Evolutionary conservation across 129 eudicot genomes (phyloP).

Genomic region (Helianthus tuberosus): DNA sequence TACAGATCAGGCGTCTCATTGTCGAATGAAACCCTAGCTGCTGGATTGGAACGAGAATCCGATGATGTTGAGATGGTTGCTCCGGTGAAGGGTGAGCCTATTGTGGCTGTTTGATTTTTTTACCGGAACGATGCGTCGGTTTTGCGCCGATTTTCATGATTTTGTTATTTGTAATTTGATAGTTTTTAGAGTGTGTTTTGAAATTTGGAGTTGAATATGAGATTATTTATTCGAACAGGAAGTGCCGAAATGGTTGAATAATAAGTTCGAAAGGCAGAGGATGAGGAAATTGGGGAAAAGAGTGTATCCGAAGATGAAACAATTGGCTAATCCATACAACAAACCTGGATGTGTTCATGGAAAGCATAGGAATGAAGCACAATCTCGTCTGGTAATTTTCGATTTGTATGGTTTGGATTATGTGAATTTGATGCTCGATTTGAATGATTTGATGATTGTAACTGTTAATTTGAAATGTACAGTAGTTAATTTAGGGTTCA

Average conservation of each 20-base stretch:
- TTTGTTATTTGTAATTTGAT: no score
- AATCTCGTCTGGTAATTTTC: conserved; percentile 23
- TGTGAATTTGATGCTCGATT: not conserved
- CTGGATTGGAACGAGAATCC: no score
- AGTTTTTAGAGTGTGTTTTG: no score
- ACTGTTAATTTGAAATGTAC: conserved; percentile 24
- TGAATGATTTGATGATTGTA: conserved; percentile 4
- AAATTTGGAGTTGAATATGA: no score
- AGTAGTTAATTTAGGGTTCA: conserved; percentile 25
- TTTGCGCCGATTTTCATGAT: no score
- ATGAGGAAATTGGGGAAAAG: conserved; percentile 87
- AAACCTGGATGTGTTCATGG: conserved; percentile 67
- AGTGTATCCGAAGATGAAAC: conserved; percentile 48
- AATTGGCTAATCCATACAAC: conserved; percentile 41
- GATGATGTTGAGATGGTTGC: no score
- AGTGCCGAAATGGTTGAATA: conserved; percentile 58
- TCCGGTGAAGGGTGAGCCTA: no score
- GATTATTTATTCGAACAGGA: no score
- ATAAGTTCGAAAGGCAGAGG: conserved; percentile 56
- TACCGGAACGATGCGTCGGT: no score
- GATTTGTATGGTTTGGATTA: not conserved
- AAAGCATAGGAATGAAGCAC: conserved; percentile 72
- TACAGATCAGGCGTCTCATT: no score
- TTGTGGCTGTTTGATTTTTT: no score
- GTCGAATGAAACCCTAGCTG: no score